phyloP scores from a whole-genome alignment of 1,284 basidiomycete species.

The Moesziomyces sp. region DNA sequence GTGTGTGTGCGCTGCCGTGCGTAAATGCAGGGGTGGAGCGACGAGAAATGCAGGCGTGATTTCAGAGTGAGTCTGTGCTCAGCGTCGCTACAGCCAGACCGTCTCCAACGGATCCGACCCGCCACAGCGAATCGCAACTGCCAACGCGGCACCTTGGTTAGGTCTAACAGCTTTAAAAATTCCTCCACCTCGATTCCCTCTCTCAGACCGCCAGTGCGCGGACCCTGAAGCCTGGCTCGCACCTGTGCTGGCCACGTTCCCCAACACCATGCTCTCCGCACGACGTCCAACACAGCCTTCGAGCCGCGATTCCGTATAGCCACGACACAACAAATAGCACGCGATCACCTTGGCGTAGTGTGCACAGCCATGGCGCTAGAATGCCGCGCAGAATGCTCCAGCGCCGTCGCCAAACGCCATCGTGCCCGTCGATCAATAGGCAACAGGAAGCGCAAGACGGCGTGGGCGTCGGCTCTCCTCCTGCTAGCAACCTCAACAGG shows the following conservation, averaged over 20 bases:
- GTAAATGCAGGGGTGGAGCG: slow-evolving; percentile 13
- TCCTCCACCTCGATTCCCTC: neutral
- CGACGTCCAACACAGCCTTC: neutral
- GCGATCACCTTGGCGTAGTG: too few relatives aligned
- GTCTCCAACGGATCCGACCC: slow-evolving; percentile 25
- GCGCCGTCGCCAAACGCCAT: slow-evolving; percentile 15
- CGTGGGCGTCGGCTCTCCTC: slow-evolving; percentile 30
- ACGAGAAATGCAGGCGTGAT: neutral
- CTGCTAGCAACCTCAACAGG: slow-evolving; percentile 13
- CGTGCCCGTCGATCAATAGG: slow-evolving; percentile 8
- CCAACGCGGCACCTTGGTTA: neutral
- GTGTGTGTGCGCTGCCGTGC: neutral
- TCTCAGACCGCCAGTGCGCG: neutral
- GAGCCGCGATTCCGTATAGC: neutral
- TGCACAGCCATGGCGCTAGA: slow-evolving; percentile 15
- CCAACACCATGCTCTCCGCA: neutral
- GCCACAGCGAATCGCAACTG: neutral
- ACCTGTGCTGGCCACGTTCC: neutral
- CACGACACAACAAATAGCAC: neutral
- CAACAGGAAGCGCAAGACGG: slow-evolving; percentile 13
- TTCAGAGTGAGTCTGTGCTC: neutral
- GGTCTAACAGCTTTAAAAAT: neutral
- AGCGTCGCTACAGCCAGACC: neutral
- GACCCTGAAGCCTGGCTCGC: neutral
- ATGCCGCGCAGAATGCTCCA: slow-evolving; percentile 37